Percentiles rank a stretch among this genome's conserved stretches.
These are phyloP conservation scores for Pseudonectria buxi DNA, from an alignment of 2,329 filamentous ascomycete species.

Conservation along the genomic window DNA sequence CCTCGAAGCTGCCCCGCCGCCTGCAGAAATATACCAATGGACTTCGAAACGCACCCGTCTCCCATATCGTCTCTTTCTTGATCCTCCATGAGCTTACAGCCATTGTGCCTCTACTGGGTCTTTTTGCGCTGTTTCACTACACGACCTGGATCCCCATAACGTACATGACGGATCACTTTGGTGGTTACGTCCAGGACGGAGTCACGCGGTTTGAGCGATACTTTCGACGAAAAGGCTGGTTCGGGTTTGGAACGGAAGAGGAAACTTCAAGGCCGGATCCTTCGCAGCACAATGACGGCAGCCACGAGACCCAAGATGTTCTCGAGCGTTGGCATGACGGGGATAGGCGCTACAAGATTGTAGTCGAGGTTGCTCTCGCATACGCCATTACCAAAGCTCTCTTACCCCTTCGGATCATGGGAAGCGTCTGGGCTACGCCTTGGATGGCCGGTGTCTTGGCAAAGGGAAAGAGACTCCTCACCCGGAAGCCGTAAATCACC, in stretches of 20 bases:
- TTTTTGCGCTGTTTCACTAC: slow-evolving; percentile 76
- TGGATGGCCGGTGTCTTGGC: slow-evolving; percentile 75
- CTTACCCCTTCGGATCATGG: slow-evolving; percentile 66
- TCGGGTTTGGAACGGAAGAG: slow-evolving; percentile 48
- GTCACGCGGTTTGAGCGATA: slow-evolving; percentile 71
- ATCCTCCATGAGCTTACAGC: slow-evolving; percentile 90
- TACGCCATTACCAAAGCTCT: slow-evolving; percentile 87
- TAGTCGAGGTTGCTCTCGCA: slow-evolving; percentile 71
- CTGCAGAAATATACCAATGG: slow-evolving; percentile 63
- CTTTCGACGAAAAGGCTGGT: slow-evolving; percentile 74
- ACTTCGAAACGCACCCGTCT: slow-evolving; percentile 69
- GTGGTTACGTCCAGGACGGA: slow-evolving; percentile 50
- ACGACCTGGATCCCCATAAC: slow-evolving; percentile 61
- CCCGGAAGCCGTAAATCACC: slow-evolving; percentile 18
- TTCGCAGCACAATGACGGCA: slow-evolving; percentile 1
- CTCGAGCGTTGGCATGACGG: slow-evolving; percentile 31
- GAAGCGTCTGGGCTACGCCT: slow-evolving; percentile 83
- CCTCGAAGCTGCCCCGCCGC: slow-evolving; percentile 53
- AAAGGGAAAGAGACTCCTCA: slow-evolving; percentile 26
- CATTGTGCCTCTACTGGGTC: slow-evolving; percentile 66
- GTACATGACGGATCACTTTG: slow-evolving; percentile 45
- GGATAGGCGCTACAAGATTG: slow-evolving; percentile 47
- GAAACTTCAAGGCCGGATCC: slow-evolving; percentile 1
- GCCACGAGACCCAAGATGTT: slow-evolving; percentile 21
- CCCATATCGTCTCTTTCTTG: slow-evolving; percentile 79